Evolutionary conservation across 2,329 filamentous ascomycete genomes (phyloP), one percentile per base, ranked within the genome.

Genomic region (Botryotinia globosa): DNA sequence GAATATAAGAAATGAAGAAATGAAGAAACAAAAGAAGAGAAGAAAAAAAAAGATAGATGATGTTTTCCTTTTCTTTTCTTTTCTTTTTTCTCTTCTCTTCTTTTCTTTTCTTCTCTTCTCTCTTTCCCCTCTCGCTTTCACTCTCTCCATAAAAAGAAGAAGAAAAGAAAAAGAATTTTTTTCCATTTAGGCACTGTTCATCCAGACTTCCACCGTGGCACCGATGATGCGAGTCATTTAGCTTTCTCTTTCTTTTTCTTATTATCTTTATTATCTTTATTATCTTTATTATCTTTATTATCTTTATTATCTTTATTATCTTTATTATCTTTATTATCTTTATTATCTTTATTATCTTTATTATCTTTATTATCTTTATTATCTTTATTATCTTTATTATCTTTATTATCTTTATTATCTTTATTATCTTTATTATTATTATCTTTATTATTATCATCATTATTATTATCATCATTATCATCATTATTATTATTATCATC

Each of bases 191-290:
- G 14, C 37, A n/a, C 37, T 18, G 37, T 16, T 62, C 34, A 61
- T 25, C 25, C 34, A 16, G 29, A 58, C 29, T 58, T 39, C 59
- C 25, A 62, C 59, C 34, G 59, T 39, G 34, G 34, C 59, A 62
- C 59, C 34, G 59, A 62, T 62, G 34, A 48, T 71, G 69, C 69
- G 69, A 71, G 69, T 71, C 69, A 66, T 66, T 66, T 44, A 64
- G 58, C 16, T 39, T 39, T 25, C 29, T 20, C 16, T 34, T 59
- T 61, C 34, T 25, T 37, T 7, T 37, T 37, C 22, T 34, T 25
- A 20, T 51, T 25, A 25, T 51, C 22, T 25, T 48, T 9, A 48
- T 25, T 22, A n/a, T n/a, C n/a, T n/a, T 51, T 51, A 51, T 51
- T 5, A 25, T 8, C 9, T 6, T 37, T 5, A 37, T 37, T 37